Conservation (phyloP, 805 yeast genomes). For the Sugiyamaella qingdaonensis region DNA sequence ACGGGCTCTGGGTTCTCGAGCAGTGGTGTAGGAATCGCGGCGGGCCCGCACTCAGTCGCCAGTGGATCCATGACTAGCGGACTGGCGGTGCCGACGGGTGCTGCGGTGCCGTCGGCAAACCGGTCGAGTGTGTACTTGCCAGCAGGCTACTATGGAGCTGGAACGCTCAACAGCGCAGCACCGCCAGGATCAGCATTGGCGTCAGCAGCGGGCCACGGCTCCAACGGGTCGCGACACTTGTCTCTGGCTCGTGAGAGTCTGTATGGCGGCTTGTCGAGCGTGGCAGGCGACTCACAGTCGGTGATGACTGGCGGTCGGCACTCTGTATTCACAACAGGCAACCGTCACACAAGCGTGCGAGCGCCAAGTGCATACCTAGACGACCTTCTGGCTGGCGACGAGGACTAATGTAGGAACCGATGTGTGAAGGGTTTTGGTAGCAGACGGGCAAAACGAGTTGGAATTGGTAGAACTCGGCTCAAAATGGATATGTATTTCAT, state of each 20-base stretch:
- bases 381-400: conserved; percentile 30
- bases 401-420: neutral
- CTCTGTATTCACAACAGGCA: conserved; percentile 10
- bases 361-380: conserved; percentile 38
- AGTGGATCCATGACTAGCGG: conserved; percentile 6
- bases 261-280: conserved; percentile 5
- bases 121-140: conserved; percentile 27
- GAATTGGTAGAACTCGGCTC: no score
- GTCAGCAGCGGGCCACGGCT: conserved; percentile 12
- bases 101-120: neutral
- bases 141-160: conserved; percentile 28
- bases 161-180: conserved; percentile 4
- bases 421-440: no score
- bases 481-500: no score
- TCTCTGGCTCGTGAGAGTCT: conserved; percentile 20
- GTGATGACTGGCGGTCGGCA: conserved; percentile 3
- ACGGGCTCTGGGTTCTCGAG: conserved; percentile 3
- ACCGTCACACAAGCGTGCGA: conserved; percentile 18
- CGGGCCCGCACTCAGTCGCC: neutral
- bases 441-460: no score
- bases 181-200: conserved; percentile 6
- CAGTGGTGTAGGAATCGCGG: neutral
- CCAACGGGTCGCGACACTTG: conserved; percentile 20
- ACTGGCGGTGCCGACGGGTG: conserved; percentile 1
- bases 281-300: conserved; percentile 7